These are phyloP conservation scores for Phytophthora parvispora DNA, from an alignment of 352 stramenopile genomes.

Conservation along the genomic window DNA sequence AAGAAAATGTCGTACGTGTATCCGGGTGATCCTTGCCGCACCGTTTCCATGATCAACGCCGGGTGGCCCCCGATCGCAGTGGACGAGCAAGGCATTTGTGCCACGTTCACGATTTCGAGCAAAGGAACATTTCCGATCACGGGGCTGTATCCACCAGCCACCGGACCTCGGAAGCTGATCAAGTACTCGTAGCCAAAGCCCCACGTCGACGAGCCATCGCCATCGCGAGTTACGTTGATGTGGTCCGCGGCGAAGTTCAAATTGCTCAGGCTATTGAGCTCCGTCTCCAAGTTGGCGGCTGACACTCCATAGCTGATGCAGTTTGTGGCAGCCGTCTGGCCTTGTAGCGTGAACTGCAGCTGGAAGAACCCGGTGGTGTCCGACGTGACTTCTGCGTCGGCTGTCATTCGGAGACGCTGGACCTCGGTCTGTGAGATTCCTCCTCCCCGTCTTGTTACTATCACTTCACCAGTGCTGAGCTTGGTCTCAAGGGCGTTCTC, in stretches of 20 bases:
- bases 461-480: conserved; percentile 48
- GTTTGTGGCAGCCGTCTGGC: conserved; percentile 50
- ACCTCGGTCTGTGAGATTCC: conserved; percentile 75
- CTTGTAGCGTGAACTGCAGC: conserved; percentile 70
- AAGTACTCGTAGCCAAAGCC: conserved; percentile 87
- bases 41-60: conserved; percentile 74
- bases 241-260: conserved; percentile 25
- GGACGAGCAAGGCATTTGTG: conserved; percentile 43
- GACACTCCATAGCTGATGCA: conserved; percentile 86
- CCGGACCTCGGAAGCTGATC: conserved; percentile 68
- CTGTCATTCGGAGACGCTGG: conserved; percentile 76
- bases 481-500: conserved; percentile 51
- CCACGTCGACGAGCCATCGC: conserved; percentile 71
- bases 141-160: conserved; percentile 62
- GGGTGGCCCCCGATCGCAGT: conserved; percentile 49
- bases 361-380: conserved; percentile 60
- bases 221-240: conserved; percentile 67
- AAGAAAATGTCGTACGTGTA: conserved; percentile 89
- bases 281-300: conserved; percentile 60
- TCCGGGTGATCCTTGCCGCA: conserved; percentile 61
- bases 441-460: conserved; percentile 69
- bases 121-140: conserved; percentile 68
- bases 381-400: conserved; percentile 66
- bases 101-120: conserved; percentile 67
- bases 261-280: conserved; percentile 71